These are phyloP conservation scores for Pseudozyma sp. DNA, from an alignment of 1,284 basidiomycete species.

Conservation along the genomic window DNA sequence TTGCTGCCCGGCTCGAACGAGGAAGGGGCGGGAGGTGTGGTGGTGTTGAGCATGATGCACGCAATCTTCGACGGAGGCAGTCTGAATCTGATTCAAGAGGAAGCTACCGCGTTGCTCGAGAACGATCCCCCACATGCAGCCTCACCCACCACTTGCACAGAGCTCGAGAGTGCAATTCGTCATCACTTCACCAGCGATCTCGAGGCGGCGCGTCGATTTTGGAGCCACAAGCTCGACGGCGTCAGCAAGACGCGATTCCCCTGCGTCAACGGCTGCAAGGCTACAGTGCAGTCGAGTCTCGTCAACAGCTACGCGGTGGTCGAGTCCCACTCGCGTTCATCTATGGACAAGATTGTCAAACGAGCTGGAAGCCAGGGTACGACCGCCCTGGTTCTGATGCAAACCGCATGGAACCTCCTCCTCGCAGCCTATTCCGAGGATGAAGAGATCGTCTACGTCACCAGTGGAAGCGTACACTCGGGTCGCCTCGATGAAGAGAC, in stretches of 20 bases:
- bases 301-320: not conserved
- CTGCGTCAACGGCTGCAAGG: slow-evolving; percentile 16
- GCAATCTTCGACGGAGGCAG: slow-evolving; percentile 34
- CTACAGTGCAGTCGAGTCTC: not conserved
- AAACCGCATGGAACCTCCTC: slow-evolving; percentile 20
- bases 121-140: not conserved
- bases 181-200: slow-evolving; percentile 18
- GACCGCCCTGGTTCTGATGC: slow-evolving; percentile 8
- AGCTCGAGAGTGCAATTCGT: slow-evolving; percentile 8
- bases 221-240: slow-evolving; percentile 12
- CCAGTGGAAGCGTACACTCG: slow-evolving; percentile 26
- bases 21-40: not conserved
- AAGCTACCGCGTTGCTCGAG: not conserved
- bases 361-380: slow-evolving; percentile 12
- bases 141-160: not conserved
- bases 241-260: slow-evolving; percentile 16
- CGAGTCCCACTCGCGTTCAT: slow-evolving; percentile 15
- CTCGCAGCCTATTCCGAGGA: slow-evolving; percentile 22
- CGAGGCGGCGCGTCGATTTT: slow-evolving; percentile 15
- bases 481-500: slow-evolving; percentile 18
- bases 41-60: slow-evolving; percentile 23
- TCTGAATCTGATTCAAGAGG: slow-evolving; percentile 16
- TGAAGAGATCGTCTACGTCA: not conserved
- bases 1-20: not conserved
- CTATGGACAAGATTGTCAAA: slow-evolving; percentile 8